phyloP scores from a whole-genome alignment of 2,329 filamentous ascomycete species.

The Colletotrichum coccodes region DNA sequence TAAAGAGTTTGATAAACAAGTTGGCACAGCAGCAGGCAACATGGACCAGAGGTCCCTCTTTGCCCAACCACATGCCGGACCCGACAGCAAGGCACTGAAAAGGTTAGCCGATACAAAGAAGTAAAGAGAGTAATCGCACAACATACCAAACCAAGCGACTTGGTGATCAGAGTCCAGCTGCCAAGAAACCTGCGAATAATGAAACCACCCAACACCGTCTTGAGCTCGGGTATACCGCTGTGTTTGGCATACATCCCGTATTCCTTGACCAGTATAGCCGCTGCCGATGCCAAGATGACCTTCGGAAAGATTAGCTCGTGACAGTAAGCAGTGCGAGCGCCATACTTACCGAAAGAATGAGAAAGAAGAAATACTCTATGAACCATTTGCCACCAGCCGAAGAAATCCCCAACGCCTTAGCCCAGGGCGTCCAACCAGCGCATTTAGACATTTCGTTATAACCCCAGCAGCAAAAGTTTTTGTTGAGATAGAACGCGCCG shows the following conservation, averaged over 20 bases:
- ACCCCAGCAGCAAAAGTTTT: conserved; percentile 91
- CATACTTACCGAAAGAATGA: conserved; percentile 79
- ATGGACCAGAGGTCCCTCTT: conserved; percentile 94
- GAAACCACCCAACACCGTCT: conserved; percentile 93
- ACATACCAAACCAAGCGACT: conserved; percentile 85
- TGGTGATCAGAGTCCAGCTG: conserved; percentile 87
- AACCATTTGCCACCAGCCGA: conserved; percentile 79
- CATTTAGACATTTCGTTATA: conserved; percentile 87
- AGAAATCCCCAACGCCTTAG: conserved; percentile 74
- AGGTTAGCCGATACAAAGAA: conserved; percentile 37
- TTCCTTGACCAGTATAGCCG: conserved; percentile 82
- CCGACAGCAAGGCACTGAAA: conserved; percentile 86
- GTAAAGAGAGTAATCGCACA: conserved; percentile 3
- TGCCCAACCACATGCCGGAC: conserved; percentile 95
- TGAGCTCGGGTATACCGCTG: conserved; percentile 97
- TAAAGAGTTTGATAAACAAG: conserved; percentile 90
- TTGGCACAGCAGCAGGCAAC: conserved; percentile 97
- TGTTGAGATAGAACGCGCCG: conserved; percentile 90
- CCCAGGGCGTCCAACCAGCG: conserved; percentile 88
- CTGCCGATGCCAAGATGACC: conserved; percentile 81
- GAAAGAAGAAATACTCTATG: conserved; percentile 87
- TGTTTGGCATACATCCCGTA: conserved; percentile 92
- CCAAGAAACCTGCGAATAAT: conserved; percentile 90
- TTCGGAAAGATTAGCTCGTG: conserved; percentile 43
- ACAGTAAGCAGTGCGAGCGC: background rate